phyloP scores from a whole-genome alignment of 805 yeast species.

The Danielia oregonensis region DNA sequence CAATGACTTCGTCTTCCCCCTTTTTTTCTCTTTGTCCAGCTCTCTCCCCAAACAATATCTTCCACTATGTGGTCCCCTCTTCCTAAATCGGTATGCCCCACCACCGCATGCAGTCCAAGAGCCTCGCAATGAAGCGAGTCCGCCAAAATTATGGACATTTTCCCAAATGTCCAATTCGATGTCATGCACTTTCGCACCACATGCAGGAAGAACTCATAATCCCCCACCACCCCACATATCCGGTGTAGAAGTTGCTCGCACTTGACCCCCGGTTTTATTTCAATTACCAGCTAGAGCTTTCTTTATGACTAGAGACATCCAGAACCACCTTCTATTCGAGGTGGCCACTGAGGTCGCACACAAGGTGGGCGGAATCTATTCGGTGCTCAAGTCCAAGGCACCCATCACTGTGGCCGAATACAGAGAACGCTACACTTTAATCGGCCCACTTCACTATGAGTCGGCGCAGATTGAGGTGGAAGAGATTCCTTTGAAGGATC shows the following conservation, averaged over 20 bases:
- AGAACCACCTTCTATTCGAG: conserved; percentile 85
- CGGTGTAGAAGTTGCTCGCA: no score
- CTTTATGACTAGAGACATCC: conserved; percentile 86
- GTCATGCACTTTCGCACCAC: no score
- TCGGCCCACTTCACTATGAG: conserved; percentile 80
- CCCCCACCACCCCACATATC: conserved; percentile 1
- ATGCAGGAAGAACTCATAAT: neutral
- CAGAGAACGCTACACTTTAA: conserved; percentile 74
- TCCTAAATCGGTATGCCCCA: no score
- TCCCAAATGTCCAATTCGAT: no score
- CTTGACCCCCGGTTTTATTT: neutral
- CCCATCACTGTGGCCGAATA: conserved; percentile 95
- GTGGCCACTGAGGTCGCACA: conserved; percentile 97
- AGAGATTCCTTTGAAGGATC: conserved; percentile 56
- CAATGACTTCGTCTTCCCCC: no score
- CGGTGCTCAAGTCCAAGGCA: conserved; percentile 93
- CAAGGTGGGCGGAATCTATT: conserved; percentile 95
- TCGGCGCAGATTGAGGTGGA: conserved; percentile 82
- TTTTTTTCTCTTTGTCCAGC: no score
- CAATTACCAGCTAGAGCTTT: no score
- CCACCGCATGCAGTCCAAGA: no score
- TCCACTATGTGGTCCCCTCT: no score
- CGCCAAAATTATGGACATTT: no score
- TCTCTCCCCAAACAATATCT: no score
- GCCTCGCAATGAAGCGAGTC: no score